Evolutionary conservation across 108 stramenopile genomes (phyloP), one percentile per base, ranked within the genome.

Genomic region (Aurantiochytrium sp.): DNA sequence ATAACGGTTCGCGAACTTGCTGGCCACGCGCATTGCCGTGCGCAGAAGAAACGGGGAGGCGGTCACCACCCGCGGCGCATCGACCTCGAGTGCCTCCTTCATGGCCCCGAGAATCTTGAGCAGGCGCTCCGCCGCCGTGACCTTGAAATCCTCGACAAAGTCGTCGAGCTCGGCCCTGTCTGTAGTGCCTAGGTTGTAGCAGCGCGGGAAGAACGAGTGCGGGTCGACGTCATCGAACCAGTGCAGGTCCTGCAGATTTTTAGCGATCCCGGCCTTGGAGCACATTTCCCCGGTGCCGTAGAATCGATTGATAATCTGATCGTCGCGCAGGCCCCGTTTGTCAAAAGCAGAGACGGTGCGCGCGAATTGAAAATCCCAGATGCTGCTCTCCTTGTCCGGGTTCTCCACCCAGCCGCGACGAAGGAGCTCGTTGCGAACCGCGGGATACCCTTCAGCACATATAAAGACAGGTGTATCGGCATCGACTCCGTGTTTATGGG

Each of bases 371-470:
- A 94, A 89, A 89, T 94, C 92, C 65, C 90, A 94, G 69, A 87
- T 93, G 27, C 87, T 89, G 8, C 90, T 91, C n/a, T 90, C 89
- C 2, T 87, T 88, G 42, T 93, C 93, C 17, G 69, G 65, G 55
- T 94, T 94, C 85, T 90, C 89, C 85, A 42, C 21, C 93, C 93
- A 94, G 19, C 93, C 93, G 31, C 93, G 90, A 12, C 90, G 59
- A 12, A 91, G 15, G 32, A 94, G 86, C 32, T 90, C 93, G 55
- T 91, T 68, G 53, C 91, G 90, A 17, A 94, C 89, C 89, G 91
- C 93, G n/a, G 93, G 93, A 87, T 93, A 94, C 93, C 92, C 92
- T 17, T 93, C 93, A 15, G 92, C 92, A 91, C 93, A 90, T 24
- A 55, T 54, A 55, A 94, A 94, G 55, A 94, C 93, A 37, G 55